Evolutionary conservation across 306 rosid species (phyloP), one percentile per base, ranked within the genome.

Genomic region (Malus orientalis): DNA sequence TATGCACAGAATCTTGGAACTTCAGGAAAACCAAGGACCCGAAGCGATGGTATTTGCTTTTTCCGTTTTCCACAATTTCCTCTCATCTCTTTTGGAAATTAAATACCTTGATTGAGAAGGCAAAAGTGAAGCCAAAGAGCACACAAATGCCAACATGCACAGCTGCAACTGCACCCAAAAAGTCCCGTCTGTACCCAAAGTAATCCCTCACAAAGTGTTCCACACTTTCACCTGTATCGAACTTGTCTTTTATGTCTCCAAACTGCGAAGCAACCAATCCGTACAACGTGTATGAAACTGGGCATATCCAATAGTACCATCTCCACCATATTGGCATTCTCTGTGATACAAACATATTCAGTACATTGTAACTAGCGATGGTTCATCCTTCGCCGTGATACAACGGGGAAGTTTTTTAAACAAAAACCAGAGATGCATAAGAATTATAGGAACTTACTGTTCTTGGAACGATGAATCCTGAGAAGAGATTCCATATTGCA

Each of bases 311-410:
- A 2, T 75, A 83, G 83, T 83, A 83, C 86, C 86, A 83, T 71
- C 86, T 83, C 86, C 86, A 83, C 86, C 86, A 83, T 44, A 83
- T 75, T 19, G 86, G 86, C 49, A 83, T 83, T 60, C 78, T 79
- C 86, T 83, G 83, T 22, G 51, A 65, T 42, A 19, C 4, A 29
- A 49, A 58, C 40, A 59, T 11, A 68, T 16, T 25, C 60, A 32
- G 30, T 30, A 25, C 42, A 67, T 12, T 60, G 30, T 27, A 27
- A 27, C 27, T 27, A 27, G 27, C 2, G 27, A 27, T 27, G 27
- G 27, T 58, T 42, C 45, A 4, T 20, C 49, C 19, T 15, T n/a
- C 54, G 20, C 1, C 27, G 55, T 15, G 20, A 14, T 7, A 20
- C 13, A 49, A 3, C 18, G 13, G 32, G 36, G 29, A 11, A 59